A percentile compares a stretch with the other conserved stretches of the same genome.
Evolutionary conservation across 2,329 filamentous ascomycete species (phyloP).

Genomic region (Huntiella abstrusa): DNA sequence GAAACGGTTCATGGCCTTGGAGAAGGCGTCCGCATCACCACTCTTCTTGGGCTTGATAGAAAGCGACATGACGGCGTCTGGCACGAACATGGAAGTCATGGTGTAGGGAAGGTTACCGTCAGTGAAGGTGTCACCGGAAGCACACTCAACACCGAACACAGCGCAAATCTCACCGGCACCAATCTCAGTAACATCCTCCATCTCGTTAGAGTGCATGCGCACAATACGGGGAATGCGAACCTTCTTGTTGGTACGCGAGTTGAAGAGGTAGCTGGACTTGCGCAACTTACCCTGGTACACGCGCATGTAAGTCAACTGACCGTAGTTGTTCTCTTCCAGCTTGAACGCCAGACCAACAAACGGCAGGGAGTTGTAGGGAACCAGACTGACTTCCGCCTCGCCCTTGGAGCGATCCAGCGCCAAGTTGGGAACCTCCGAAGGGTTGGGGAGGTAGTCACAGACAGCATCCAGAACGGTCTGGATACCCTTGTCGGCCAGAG

Average conservation of each 20-base stretch:
- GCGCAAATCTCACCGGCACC: slow-evolving; percentile 96
- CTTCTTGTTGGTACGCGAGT: slow-evolving; percentile 86
- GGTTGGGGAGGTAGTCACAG: slow-evolving; percentile 89
- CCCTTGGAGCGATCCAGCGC: slow-evolving; percentile 66
- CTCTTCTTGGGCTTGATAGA: slow-evolving; percentile 92
- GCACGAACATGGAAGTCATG: slow-evolving; percentile 97
- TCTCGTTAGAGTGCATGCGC: slow-evolving; percentile 98
- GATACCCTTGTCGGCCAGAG: slow-evolving; percentile 81
- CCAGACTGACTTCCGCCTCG: slow-evolving; percentile 67
- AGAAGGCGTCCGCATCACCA: slow-evolving; percentile 85
- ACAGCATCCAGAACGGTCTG: slow-evolving; percentile 96
- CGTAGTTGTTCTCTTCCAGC: slow-evolving; percentile 96
- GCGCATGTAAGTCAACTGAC: slow-evolving; percentile 93
- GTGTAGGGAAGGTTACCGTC: slow-evolving; percentile 82
- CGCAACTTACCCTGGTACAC: slow-evolving; percentile 86
- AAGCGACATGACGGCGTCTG: slow-evolving; percentile 92
- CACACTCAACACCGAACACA: slow-evolving; percentile 94
- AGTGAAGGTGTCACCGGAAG: slow-evolving; percentile 94
- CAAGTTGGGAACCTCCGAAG: slow-evolving; percentile 70
- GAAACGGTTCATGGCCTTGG: slow-evolving; percentile 97
- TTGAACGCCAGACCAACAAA: slow-evolving; percentile 97
- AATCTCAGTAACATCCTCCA: slow-evolving; percentile 89
- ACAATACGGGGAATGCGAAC: slow-evolving; percentile 94
- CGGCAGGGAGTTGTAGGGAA: slow-evolving; percentile 82
- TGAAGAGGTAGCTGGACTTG: slow-evolving; percentile 83